Evolutionary conservation across 495 filamentous ascomycete species (phyloP).

Genomic region (Penicillium bialowiezense): DNA sequence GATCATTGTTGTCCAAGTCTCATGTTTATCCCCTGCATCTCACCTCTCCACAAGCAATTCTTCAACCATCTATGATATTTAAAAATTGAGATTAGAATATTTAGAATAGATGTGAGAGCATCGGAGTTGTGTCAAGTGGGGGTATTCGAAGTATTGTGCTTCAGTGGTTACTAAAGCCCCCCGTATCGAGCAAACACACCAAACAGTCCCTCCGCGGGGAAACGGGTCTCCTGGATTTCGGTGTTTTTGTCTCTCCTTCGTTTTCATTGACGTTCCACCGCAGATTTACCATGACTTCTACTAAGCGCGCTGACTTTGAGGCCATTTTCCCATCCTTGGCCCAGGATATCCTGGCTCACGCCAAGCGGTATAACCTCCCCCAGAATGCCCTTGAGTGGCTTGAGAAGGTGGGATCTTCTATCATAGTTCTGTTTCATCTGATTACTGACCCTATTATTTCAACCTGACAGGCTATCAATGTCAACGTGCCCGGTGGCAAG

Average conservation of each 20-base stretch:
- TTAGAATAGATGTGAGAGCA: no score
- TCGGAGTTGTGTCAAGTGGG: no score
- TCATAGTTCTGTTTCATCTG: neutral
- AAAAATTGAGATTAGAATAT: no score
- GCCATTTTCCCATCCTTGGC: conserved; percentile 76
- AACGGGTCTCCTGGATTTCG: conserved; percentile 1
- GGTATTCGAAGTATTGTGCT: conserved; percentile 3
- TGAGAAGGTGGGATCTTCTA: conserved; percentile 60
- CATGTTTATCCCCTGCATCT: no score
- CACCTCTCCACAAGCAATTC: no score
- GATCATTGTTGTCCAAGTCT: no score
- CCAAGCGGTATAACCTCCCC: conserved; percentile 76
- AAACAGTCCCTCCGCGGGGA: conserved; percentile 22
- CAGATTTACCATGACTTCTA: conserved; percentile 53
- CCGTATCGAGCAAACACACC: conserved; percentile 30
- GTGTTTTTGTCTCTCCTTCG: neutral
- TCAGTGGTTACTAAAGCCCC: conserved; percentile 10
- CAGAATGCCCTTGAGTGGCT: conserved; percentile 83
- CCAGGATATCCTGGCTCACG: conserved; percentile 71
- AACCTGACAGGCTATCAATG: conserved; percentile 61
- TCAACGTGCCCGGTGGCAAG: conserved; percentile 92
- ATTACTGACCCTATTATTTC: neutral
- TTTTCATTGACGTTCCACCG: conserved; percentile 3
- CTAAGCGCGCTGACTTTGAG: conserved; percentile 81
- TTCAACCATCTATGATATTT: no score